A percentile compares a stretch with the other conserved stretches of the same genome.
These are phyloP conservation scores for Starmera pachycereana DNA, from an alignment of 805 yeast genomes.

Conservation along the genomic window DNA sequence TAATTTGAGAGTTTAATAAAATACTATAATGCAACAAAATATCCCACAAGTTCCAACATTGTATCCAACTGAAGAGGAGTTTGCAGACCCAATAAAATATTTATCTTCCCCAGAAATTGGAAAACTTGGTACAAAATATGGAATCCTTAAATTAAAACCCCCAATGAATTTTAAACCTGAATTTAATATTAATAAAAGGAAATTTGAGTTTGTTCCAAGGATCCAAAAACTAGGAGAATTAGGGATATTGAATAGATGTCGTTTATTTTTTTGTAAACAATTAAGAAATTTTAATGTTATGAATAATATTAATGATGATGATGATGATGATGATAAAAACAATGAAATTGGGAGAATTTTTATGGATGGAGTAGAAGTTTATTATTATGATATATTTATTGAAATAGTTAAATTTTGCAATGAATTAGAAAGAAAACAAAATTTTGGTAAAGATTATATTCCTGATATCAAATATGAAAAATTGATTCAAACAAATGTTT, in stretches of 20 bases:
- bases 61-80: conserved; percentile 43
- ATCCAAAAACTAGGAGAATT: conserved; percentile 59
- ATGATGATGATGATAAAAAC: conserved; percentile 5
- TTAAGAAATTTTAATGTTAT: conserved; percentile 45
- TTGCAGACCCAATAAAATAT: conserved; percentile 55
- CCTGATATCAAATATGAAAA: conserved; percentile 5
- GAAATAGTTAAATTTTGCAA: conserved; percentile 18
- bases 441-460: conserved; percentile 1
- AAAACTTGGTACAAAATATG: conserved; percentile 43
- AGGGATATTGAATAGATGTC: conserved; percentile 49
- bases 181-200: conserved; percentile 38
- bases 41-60: conserved; percentile 39
- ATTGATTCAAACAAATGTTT: conserved; percentile 7
- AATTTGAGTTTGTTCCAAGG: conserved; percentile 59
- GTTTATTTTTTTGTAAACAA: conserved; percentile 53
- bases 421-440: conserved; percentile 3
- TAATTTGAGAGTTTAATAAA: no score
- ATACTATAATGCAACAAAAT: no score
- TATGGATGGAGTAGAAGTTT: conserved; percentile 11
- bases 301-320: conserved; percentile 18
- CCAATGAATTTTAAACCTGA: conserved; percentile 43
- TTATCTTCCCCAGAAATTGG: conserved; percentile 38
- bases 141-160: conserved; percentile 68
- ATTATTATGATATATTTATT: conserved; percentile 30
- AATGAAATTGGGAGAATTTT: background rate